phyloP scores from a whole-genome alignment of 345 rosid species.

The Hirschfeldia incana region DNA sequence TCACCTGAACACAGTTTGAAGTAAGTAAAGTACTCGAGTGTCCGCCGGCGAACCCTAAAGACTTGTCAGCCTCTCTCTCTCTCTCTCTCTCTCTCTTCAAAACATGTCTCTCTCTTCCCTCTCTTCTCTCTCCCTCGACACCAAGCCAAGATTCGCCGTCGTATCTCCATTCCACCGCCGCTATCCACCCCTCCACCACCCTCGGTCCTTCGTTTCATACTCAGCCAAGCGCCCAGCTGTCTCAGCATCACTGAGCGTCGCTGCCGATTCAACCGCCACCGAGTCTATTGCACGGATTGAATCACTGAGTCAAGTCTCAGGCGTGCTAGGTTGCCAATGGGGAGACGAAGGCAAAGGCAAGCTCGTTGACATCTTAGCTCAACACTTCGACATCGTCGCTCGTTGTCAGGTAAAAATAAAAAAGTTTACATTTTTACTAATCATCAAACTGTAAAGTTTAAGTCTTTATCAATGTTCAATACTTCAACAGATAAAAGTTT shows the following conservation, averaged over 20 bases:
- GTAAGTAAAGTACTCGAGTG: slow-evolving; percentile 24
- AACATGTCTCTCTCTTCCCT: slow-evolving; percentile 45
- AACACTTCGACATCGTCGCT: no score
- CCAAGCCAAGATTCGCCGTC: slow-evolving; percentile 33
- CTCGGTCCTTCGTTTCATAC: slow-evolving; percentile 43
- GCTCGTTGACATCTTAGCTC: no score
- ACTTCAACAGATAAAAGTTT: no score
- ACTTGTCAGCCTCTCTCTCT: not conserved
- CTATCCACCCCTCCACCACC: slow-evolving; percentile 32
- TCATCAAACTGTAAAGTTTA: no score
- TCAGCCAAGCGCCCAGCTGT: slow-evolving; percentile 38
- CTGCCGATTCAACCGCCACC: slow-evolving; percentile 45
- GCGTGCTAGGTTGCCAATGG: no score
- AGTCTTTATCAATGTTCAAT: no score
- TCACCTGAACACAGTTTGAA: slow-evolving; percentile 32
- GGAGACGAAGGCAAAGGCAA: no score
- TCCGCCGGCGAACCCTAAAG: slow-evolving; percentile 39
- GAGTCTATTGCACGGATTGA: slow-evolving; percentile 53
- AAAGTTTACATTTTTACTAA: not conserved
- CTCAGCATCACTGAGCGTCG: slow-evolving; percentile 48
- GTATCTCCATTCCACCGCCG: slow-evolving; percentile 17
- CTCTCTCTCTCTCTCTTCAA: not conserved
- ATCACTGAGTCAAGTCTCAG: slow-evolving; percentile 53
- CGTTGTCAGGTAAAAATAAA: no score
- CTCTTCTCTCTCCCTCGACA: slow-evolving; percentile 40